Evolutionary conservation across 208 protist genomes (phyloP).

Genomic region (Leptomonas seymouri): DNA sequence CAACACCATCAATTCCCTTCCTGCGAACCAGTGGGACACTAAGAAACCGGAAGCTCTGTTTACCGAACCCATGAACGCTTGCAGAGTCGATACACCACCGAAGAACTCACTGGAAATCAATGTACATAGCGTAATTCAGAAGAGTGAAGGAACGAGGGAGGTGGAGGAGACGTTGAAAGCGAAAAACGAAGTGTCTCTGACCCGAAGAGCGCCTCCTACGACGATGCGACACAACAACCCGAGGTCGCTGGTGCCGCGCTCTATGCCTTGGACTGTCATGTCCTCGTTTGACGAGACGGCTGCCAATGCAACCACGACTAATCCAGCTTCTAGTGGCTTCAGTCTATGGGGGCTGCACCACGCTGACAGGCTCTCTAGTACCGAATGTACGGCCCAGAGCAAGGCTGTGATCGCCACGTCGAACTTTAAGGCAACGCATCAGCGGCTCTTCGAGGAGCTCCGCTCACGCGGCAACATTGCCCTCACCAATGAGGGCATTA

Average conservation of each 20-base stretch:
- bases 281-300: neutral
- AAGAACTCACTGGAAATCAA: neutral
- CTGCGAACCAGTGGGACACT: neutral
- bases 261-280: neutral
- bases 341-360: neutral
- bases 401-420: slow-evolving; percentile 11
- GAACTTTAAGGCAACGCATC: slow-evolving; percentile 9
- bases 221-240: slow-evolving; percentile 7
- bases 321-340: neutral
- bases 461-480: slow-evolving; percentile 5
- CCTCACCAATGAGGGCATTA: neutral
- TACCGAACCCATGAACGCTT: neutral
- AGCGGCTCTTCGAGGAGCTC: slow-evolving; percentile 3
- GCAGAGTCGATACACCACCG: neutral
- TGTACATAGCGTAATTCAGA: neutral
- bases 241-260: neutral
- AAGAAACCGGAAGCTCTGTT: neutral
- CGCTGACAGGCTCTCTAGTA: neutral
- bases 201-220: neutral
- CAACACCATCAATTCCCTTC: slow-evolving; percentile 9
- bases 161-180: neutral
- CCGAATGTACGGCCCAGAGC: neutral
- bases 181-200: neutral
- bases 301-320: neutral
- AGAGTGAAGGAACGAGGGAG: neutral